These are phyloP conservation scores for Paraphoma chrysanthemicola DNA, from an alignment of 2,329 filamentous ascomycete species.

Conservation along the genomic window DNA sequence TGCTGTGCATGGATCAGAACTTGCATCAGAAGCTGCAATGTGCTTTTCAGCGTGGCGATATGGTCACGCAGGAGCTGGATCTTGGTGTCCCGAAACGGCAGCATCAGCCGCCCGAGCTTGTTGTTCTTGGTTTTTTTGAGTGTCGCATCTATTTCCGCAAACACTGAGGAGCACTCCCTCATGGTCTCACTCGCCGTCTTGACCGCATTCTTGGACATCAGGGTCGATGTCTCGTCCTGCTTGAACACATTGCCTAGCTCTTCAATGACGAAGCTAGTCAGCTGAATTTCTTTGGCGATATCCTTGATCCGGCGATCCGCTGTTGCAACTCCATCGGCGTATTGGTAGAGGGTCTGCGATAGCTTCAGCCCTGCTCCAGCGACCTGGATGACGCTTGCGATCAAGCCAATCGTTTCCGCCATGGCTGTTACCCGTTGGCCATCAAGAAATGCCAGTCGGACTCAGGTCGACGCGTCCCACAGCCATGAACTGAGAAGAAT, in stretches of 20 bases:
- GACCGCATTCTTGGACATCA: constrained; percentile 35
- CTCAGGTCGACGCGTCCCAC: neutral
- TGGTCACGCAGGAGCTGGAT: constrained; percentile 36
- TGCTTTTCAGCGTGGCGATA: constrained; percentile 40
- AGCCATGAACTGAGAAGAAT: neutral
- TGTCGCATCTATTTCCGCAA: constrained; percentile 30
- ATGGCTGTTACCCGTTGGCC: constrained; percentile 11
- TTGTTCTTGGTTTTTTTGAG: constrained; percentile 37
- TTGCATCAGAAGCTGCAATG: constrained; percentile 37
- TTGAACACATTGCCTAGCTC: constrained; percentile 38
- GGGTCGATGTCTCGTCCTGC: constrained; percentile 24
- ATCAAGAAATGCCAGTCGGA: neutral
- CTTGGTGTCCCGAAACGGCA: constrained; percentile 41
- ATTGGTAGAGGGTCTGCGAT: constrained; percentile 38
- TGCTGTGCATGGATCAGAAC: constrained; percentile 36
- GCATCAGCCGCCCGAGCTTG: constrained; percentile 28
- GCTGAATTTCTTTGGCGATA: constrained; percentile 36
- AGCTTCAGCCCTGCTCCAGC: constrained; percentile 39
- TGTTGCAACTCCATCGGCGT: constrained; percentile 38
- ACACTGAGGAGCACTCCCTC: constrained; percentile 33
- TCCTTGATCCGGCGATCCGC: constrained; percentile 37
- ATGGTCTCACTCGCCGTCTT: constrained; percentile 37
- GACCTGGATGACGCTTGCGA: constrained; percentile 40
- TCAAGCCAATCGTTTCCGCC: constrained; percentile 33
- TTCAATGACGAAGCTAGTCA: constrained; percentile 37